phyloP scores from a whole-genome alignment of 208 protist genomes.

The Crithidia mellificae region DNA sequence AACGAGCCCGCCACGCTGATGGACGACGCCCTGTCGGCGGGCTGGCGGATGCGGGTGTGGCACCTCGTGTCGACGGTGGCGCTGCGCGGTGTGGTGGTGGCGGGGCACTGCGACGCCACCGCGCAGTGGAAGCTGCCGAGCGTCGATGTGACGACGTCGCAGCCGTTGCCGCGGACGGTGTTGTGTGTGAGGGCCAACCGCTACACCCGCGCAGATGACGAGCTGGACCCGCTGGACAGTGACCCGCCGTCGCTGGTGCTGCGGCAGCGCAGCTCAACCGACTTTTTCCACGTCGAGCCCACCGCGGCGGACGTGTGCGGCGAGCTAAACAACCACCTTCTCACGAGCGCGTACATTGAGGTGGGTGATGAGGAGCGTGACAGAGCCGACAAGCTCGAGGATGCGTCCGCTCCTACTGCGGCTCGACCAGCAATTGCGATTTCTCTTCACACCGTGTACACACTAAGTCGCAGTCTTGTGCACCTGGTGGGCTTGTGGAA shows the following conservation, averaged over 20 bases:
- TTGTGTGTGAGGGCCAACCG: slow-evolving; percentile 22
- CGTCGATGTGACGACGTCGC: slow-evolving; percentile 8
- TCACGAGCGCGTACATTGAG: slow-evolving; percentile 16
- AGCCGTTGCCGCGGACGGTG: slow-evolving; percentile 19
- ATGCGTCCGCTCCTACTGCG: background rate
- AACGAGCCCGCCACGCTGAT: slow-evolving; percentile 20
- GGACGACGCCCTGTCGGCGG: slow-evolving; percentile 4
- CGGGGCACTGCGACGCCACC: background rate
- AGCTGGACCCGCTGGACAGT: background rate
- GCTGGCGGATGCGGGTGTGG: slow-evolving; percentile 27
- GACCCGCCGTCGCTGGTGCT: background rate
- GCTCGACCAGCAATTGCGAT: background rate
- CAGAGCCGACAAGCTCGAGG: background rate
- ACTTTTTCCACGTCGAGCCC: slow-evolving; percentile 25
- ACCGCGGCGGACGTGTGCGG: slow-evolving; percentile 11
- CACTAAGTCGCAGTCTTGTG: slow-evolving; percentile 4
- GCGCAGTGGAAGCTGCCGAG: slow-evolving; percentile 14
- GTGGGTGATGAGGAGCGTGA: background rate
- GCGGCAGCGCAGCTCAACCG: slow-evolving; percentile 7
- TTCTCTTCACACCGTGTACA: background rate
- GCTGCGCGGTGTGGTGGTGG: slow-evolving; percentile 8
- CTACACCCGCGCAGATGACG: slow-evolving; percentile 4
- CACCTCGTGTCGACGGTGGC: slow-evolving; percentile 8
- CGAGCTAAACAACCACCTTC: slow-evolving; percentile 24
- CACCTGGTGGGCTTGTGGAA: slow-evolving; percentile 7